These are phyloP conservation scores for Diaporthe ilicicola DNA, from an alignment of 2,329 filamentous ascomycete species.

Conservation along the genomic window DNA sequence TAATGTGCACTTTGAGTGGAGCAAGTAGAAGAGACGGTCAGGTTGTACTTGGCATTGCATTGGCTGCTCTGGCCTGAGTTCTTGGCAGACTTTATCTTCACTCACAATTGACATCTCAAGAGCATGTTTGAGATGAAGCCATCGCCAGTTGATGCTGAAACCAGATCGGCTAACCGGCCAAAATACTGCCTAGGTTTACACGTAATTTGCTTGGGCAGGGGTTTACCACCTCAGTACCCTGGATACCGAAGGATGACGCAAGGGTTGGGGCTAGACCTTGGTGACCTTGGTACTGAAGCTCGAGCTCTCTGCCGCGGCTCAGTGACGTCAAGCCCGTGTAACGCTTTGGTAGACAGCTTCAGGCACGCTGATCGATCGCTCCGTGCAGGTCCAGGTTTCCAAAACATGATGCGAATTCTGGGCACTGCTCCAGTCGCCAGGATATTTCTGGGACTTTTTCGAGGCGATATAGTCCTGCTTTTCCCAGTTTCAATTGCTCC, in stretches of 20 bases:
- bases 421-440: neutral
- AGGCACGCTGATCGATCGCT: neutral
- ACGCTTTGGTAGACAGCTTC: constrained; percentile 11
- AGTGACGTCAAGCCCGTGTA: constrained; percentile 26
- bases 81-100: neutral
- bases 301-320: constrained; percentile 1
- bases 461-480: constrained; percentile 2
- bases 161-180: constrained; percentile 10
- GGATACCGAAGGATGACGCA: constrained; percentile 13
- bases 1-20: too few species aligned
- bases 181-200: neutral
- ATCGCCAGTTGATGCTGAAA: neutral
- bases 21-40: too few species aligned
- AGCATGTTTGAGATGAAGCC: neutral
- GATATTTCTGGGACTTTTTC: constrained; percentile 9
- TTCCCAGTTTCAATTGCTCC: neutral
- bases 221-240: neutral
- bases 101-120: too few species aligned
- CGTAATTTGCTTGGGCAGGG: neutral
- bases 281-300: neutral
- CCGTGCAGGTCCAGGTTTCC: neutral
- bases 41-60: neutral
- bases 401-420: constrained; percentile 14
- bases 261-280: constrained; percentile 20
- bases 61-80: neutral